A percentile compares a stretch with the other conserved stretches of the same genome.
These are phyloP conservation scores for Fraxinus ornus DNA, from an alignment of 305 asterid species.

Conservation along the genomic window DNA sequence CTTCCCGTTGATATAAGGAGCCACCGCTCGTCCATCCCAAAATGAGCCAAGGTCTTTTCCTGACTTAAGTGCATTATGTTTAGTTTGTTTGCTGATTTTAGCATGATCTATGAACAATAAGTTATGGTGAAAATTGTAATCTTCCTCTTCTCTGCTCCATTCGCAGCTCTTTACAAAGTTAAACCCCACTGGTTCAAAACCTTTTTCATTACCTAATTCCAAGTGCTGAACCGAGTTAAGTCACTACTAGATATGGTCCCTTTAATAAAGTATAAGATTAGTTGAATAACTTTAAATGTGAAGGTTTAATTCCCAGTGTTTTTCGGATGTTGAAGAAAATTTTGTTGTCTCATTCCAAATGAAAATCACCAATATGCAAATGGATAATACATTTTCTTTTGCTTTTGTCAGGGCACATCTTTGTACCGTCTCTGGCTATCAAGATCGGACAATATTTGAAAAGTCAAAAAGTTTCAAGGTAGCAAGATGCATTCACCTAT, in stretches of 20 bases:
- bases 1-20: too few species aligned
- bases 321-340: not conserved
- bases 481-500: conserved; percentile 16
- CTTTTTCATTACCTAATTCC: too few species aligned
- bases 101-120: too few species aligned
- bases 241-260: not conserved
- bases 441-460: conserved; percentile 75
- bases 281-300: not conserved
- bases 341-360: not conserved
- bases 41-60: too few species aligned
- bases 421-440: conserved; percentile 83
- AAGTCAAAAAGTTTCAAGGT: conserved; percentile 80
- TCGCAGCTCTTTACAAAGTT: too few species aligned
- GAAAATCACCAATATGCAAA: not conserved
- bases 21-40: too few species aligned
- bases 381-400: conserved; percentile 25
- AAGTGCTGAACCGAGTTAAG: not conserved
- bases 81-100: too few species aligned
- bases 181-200: too few species aligned
- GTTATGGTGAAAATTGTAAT: too few species aligned
- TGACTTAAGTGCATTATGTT: too few species aligned
- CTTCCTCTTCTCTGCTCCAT: too few species aligned
- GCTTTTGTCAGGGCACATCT: conserved; percentile 64
- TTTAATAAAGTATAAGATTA: not conserved
- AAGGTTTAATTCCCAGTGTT: not conserved